phyloP scores from a whole-genome alignment of 2,329 filamentous ascomycete species.

The Colletotrichum kahawae region DNA sequence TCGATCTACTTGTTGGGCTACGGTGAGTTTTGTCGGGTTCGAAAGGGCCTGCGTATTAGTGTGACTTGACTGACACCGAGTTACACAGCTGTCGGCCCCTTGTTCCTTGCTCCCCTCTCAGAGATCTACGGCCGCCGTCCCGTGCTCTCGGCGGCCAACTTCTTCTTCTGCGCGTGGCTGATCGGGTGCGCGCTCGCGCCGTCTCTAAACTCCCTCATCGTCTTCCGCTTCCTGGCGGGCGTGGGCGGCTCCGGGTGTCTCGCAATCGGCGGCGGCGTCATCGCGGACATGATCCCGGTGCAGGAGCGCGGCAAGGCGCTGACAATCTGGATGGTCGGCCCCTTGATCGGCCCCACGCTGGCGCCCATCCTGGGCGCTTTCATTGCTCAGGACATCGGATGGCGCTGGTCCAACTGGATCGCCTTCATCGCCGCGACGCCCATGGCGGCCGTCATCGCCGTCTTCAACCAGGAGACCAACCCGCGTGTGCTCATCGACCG shows the following conservation, averaged over 20 bases:
- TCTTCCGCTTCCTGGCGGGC: conserved; percentile 64
- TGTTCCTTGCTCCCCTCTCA: conserved; percentile 61
- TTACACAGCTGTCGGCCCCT: conserved; percentile 51
- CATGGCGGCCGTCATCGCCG: conserved; percentile 39
- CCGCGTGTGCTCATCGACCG: conserved; percentile 53
- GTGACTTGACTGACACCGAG: neutral
- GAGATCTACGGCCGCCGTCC: conserved; percentile 69
- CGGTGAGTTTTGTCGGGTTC: neutral
- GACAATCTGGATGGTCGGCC: conserved; percentile 52
- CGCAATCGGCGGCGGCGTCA: conserved; percentile 60
- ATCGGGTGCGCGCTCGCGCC: conserved; percentile 69
- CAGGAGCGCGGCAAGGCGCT: conserved; percentile 52
- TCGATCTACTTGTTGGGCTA: conserved; percentile 68
- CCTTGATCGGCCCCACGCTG: conserved; percentile 47
- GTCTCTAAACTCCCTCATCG: conserved; percentile 56
- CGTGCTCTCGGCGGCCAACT: conserved; percentile 61
- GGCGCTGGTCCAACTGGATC: conserved; percentile 60
- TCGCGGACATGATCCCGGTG: conserved; percentile 58
- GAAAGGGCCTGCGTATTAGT: too few relatives aligned
- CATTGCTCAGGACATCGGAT: conserved; percentile 52
- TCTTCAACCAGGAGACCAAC: conserved; percentile 52
- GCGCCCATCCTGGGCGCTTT: conserved; percentile 56
- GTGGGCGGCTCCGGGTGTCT: conserved; percentile 61
- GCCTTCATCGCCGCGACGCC: conserved; percentile 50
- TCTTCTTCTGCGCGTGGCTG: conserved; percentile 66